Evolutionary conservation across 1,139 yeast species (phyloP), one percentile per base, ranked within the genome.

Genomic region (Sugiyamaella sp.): DNA sequence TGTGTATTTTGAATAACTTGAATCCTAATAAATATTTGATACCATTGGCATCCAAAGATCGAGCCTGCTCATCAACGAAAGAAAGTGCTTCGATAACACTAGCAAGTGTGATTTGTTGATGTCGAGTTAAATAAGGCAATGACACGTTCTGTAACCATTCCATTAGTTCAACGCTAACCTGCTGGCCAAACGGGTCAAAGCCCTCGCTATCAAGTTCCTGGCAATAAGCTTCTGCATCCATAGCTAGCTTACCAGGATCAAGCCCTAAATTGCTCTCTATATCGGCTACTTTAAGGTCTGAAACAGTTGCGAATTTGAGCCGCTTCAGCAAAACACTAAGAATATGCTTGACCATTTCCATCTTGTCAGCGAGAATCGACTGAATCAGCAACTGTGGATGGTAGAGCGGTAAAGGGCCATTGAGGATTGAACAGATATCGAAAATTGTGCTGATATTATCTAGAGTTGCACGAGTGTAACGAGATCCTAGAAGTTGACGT

Each of bases 331-430:
- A 71, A 16, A 75, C 71, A 3, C 80, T 72, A 22, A 91, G 65
- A 1, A 91, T 76, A 38, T 75, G 78, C 57, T 82, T 78, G 0
- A 84, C 95, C 3, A 84, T 66, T 3, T 73, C 71, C 9, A 79
- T 61, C 61, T 86, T 84, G 33, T 84, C 85, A 63, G 82, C 80
- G 63, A 86, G 85, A 16, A 91, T 69, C 2, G 86, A 75, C 66
- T 91, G 97, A 49, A 90, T 85, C 41, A 93, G 72, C 56, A 89
- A 79, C 68, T 90, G 97, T 0, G 99, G 99, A 65, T 93, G 98
- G 64, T 88, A 93, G 1, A 90, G 73, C 0, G 98, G 97, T 33
- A 93, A 70, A 0, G 96, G 95, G 25, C 97, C 97, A 71, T 90
- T 90, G 52, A 93, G 72, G 1, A 89, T 84, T 16, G 89, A 74